Conservation (phyloP, 106 monocot genomes). For the Platanthera zijinensis region DNA sequence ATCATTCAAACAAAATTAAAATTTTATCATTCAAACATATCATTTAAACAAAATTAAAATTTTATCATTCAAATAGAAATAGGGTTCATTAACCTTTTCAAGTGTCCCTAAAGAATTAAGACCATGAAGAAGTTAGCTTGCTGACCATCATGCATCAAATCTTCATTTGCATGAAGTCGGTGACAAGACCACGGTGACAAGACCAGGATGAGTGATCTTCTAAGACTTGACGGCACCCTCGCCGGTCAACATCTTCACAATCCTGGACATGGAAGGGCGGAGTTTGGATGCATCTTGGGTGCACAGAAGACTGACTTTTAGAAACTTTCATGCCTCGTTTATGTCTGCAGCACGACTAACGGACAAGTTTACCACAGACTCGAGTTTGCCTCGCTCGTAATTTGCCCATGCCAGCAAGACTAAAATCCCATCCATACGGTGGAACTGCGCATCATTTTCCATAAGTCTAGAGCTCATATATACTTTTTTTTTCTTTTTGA, state of each 20-base stretch:
- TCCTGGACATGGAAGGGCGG: slow-evolving; percentile 4
- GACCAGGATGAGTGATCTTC: slow-evolving; percentile 9
- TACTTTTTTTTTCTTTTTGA: no score
- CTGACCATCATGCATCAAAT: background rate
- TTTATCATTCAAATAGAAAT: no score
- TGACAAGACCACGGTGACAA: no score
- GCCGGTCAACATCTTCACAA: slow-evolving; percentile 10
- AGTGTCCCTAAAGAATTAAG: background rate
- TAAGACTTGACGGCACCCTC: background rate
- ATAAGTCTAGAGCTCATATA: background rate
- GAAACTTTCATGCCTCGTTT: slow-evolving; percentile 15
- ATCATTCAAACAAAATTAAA: no score
- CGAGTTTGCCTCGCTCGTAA: slow-evolving; percentile 3
- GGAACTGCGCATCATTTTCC: background rate
- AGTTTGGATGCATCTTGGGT: slow-evolving; percentile 13
- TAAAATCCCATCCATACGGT: background rate
- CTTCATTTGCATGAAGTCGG: slow-evolving; percentile 12
- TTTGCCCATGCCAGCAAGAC: slow-evolving; percentile 7
- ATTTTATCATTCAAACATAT: no score
- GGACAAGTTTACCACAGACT: background rate
- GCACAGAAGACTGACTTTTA: slow-evolving; percentile 12
- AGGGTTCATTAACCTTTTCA: background rate
- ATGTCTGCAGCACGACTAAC: background rate
- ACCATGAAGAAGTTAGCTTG: background rate
- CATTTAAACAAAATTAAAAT: no score